phyloP scores from a whole-genome alignment of 345 rosid species.

The Draba incana region DNA sequence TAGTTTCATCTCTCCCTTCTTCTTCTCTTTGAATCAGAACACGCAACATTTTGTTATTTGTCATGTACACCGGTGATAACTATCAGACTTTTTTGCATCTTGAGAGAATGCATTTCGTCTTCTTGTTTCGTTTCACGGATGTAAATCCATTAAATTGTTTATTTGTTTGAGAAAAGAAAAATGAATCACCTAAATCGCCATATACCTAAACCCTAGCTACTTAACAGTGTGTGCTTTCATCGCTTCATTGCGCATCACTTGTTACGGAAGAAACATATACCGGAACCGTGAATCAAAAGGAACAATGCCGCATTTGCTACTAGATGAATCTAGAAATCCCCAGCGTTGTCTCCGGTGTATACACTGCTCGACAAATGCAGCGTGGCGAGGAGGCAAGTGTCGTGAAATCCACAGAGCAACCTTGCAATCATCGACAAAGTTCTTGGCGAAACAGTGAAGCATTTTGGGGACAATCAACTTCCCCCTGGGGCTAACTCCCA shows the following conservation, averaged over 20 bases:
- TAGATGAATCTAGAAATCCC: constrained; percentile 61
- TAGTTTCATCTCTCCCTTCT: constrained; percentile 28
- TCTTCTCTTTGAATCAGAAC: constrained; percentile 7
- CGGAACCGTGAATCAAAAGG: constrained; percentile 85
- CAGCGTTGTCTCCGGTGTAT: constrained; percentile 69
- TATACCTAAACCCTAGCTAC: constrained; percentile 29
- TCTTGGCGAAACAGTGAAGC: constrained; percentile 77
- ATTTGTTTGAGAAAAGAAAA: constrained; percentile 20
- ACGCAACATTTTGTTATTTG: neutral
- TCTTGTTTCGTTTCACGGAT: constrained; percentile 11
- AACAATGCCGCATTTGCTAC: constrained; percentile 71
- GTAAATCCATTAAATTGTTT: constrained; percentile 17
- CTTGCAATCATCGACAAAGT: constrained; percentile 68
- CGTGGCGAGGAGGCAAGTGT: constrained; percentile 75
- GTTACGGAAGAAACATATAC: constrained; percentile 66
- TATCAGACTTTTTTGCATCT: constrained; percentile 18
- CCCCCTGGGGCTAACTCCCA: constrained; percentile 84
- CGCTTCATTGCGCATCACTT: constrained; percentile 22
- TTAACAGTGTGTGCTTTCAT: neutral
- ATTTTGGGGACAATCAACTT: constrained; percentile 81
- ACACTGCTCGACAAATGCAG: constrained; percentile 82
- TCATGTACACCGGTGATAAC: constrained; percentile 2
- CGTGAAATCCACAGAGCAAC: constrained; percentile 84
- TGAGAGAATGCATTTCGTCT: constrained; percentile 9
- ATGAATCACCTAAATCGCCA: constrained; percentile 28